These are phyloP conservation scores for Diaporthe aspalathi DNA, from an alignment of 2,329 filamentous ascomycete genomes.

Conservation along the genomic window DNA sequence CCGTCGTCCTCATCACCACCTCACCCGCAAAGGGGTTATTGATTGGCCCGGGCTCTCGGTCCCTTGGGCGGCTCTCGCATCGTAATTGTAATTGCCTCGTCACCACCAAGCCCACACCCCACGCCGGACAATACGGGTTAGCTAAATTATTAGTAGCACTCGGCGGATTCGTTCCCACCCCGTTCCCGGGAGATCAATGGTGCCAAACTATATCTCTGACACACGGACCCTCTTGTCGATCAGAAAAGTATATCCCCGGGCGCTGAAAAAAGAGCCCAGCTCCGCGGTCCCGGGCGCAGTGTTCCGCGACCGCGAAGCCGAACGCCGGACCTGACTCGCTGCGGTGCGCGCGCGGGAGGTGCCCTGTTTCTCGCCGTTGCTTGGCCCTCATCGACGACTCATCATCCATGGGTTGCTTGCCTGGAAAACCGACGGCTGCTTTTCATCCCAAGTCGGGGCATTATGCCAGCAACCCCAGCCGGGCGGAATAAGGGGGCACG, in stretches of 20 bases:
- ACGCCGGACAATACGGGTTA: background rate
- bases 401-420: conserved; percentile 1
- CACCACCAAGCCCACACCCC: background rate
- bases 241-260: background rate
- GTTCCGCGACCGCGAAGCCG: background rate
- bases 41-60: background rate
- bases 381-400: conserved; percentile 9
- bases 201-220: conserved; percentile 28
- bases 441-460: conserved; percentile 19
- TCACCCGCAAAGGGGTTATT: no score
- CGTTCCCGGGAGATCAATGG: conserved; percentile 12
- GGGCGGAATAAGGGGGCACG: background rate
- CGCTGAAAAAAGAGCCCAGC: background rate
- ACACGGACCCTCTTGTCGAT: conserved; percentile 12
- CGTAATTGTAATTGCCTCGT: background rate
- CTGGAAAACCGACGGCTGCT: background rate
- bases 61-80: background rate
- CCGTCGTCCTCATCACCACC: background rate
- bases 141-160: background rate
- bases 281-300: conserved; percentile 1
- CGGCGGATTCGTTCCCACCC: conserved; percentile 8
- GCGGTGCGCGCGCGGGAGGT: conserved; percentile 3
- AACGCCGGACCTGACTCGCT: conserved; percentile 12
- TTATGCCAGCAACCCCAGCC: background rate
- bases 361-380: background rate